These are phyloP conservation scores for Populus hybrid DNA, from an alignment of 441 rosid species.

Conservation along the genomic window DNA sequence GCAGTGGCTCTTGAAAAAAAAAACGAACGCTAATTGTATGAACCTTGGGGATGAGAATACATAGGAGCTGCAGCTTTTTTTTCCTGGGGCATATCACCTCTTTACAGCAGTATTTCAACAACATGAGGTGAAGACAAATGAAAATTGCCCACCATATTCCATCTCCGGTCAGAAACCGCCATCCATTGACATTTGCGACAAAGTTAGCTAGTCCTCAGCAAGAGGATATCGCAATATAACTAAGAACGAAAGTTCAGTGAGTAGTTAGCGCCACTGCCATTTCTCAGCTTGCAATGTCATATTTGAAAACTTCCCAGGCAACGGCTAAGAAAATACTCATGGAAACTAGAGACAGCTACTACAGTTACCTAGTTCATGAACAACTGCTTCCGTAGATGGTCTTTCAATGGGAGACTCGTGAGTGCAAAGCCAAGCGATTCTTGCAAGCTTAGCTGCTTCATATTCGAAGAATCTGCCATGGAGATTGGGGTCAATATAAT, in stretches of 20 bases:
- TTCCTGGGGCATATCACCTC: slow-evolving; percentile 2
- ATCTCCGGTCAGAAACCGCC: background rate
- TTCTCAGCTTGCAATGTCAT: background rate
- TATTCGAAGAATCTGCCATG: slow-evolving; percentile 62
- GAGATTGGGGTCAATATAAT: slow-evolving; percentile 64
- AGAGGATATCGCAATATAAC: background rate
- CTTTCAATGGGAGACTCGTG: slow-evolving; percentile 72
- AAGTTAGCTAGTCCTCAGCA: slow-evolving; percentile 20
- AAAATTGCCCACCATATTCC: background rate
- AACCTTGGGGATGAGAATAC: no score
- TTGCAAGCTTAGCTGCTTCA: slow-evolving; percentile 77
- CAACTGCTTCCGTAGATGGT: slow-evolving; percentile 69
- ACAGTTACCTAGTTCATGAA: slow-evolving; percentile 66
- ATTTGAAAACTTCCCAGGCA: slow-evolving; percentile 3
- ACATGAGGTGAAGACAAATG: slow-evolving; percentile 12
- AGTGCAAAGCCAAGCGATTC: slow-evolving; percentile 71
- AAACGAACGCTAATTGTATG: background rate
- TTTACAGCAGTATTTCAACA: background rate
- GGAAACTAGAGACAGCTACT: slow-evolving; percentile 57
- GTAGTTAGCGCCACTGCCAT: background rate
- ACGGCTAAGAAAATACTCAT: background rate
- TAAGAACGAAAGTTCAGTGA: slow-evolving; percentile 6
- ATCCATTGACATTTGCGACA: slow-evolving; percentile 1
- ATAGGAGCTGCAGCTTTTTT: background rate
- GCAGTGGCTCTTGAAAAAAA: background rate